phyloP scores from a whole-genome alignment of 768 basidiomycete genomes.

The Xerocomellus intermedius region DNA sequence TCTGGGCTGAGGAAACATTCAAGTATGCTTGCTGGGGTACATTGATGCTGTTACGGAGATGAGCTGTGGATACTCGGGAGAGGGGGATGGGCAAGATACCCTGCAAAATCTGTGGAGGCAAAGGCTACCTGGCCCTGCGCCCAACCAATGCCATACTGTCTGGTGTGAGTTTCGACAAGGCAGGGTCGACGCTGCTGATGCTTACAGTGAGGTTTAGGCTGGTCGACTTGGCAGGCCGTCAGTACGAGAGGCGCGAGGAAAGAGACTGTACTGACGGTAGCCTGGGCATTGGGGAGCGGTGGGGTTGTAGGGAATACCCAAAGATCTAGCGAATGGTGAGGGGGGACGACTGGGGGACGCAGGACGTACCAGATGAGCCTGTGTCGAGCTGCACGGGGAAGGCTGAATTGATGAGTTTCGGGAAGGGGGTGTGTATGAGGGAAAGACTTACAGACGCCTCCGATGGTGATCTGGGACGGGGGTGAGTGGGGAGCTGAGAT shows the following conservation, averaged over 20 bases:
- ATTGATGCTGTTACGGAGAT: slow-evolving; percentile 45
- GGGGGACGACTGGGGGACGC: too few species aligned
- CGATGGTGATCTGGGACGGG: slow-evolving; percentile 59
- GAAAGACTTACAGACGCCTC: slow-evolving; percentile 48
- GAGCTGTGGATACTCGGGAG: slow-evolving; percentile 2
- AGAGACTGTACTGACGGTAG: slow-evolving; percentile 42
- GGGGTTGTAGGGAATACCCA: slow-evolving; percentile 56
- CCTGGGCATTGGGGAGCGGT: slow-evolving; percentile 47
- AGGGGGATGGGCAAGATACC: slow-evolving; percentile 41
- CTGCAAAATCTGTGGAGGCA: slow-evolving; percentile 65
- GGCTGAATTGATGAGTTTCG: slow-evolving; percentile 37
- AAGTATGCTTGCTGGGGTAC: slow-evolving; percentile 71
- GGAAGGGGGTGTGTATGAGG: neutral
- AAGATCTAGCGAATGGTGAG: slow-evolving; percentile 48
- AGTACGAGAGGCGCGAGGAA: neutral
- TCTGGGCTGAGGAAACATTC: slow-evolving; percentile 59
- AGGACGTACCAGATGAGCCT: slow-evolving; percentile 49
- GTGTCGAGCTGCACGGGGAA: slow-evolving; percentile 81
- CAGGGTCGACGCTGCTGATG: neutral
- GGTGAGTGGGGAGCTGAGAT: neutral
- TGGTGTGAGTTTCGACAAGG: neutral
- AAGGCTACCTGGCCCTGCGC: slow-evolving; percentile 64
- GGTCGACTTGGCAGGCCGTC: slow-evolving; percentile 34
- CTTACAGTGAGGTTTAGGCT: slow-evolving; percentile 63
- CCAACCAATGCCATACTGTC: slow-evolving; percentile 80